A percentile compares a stretch with the other conserved stretches of the same genome.
Conservation (phyloP, 768 basidiomycete species). For the Mycena olivaceomarginata region DNA sequence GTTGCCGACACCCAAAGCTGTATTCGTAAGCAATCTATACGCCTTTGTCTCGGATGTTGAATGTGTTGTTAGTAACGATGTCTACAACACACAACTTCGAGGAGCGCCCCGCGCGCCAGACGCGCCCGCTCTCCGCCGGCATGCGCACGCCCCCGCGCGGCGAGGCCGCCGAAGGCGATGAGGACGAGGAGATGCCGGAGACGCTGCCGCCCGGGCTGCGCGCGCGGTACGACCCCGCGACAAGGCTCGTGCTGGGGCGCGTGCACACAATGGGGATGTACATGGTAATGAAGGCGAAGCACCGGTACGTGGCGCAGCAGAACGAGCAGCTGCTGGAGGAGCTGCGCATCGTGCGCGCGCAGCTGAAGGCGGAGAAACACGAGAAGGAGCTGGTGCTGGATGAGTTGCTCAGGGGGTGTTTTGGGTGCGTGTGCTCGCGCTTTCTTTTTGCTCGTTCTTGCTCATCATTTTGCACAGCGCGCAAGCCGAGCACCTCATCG, state of each 20-base stretch:
- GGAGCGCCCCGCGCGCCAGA: constrained; percentile 3
- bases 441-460: constrained; percentile 14
- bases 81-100: constrained; percentile 21
- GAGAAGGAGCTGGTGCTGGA: constrained; percentile 80
- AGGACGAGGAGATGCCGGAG: constrained; percentile 65
- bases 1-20: too few relatives aligned
- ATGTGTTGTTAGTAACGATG: neutral
- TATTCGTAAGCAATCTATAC: neutral
- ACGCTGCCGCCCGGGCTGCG: constrained; percentile 73
- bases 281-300: constrained; percentile 84
- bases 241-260: constrained; percentile 81
- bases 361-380: constrained; percentile 71
- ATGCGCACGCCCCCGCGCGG: constrained; percentile 45
- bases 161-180: constrained; percentile 47
- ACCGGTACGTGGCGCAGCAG: constrained; percentile 80
- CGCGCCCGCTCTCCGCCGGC: constrained; percentile 36
- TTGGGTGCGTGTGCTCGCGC: constrained; percentile 66
- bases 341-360: constrained; percentile 71
- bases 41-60: neutral
- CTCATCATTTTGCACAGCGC: constrained; percentile 27
- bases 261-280: constrained; percentile 85
- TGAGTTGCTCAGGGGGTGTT: constrained; percentile 66
- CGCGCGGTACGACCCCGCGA: constrained; percentile 70
- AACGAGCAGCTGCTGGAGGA: constrained; percentile 82
- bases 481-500: constrained; percentile 42